Evolutionary conservation across 768 basidiomycete genomes (phyloP).

Genomic region (Podaxis sp.): DNA sequence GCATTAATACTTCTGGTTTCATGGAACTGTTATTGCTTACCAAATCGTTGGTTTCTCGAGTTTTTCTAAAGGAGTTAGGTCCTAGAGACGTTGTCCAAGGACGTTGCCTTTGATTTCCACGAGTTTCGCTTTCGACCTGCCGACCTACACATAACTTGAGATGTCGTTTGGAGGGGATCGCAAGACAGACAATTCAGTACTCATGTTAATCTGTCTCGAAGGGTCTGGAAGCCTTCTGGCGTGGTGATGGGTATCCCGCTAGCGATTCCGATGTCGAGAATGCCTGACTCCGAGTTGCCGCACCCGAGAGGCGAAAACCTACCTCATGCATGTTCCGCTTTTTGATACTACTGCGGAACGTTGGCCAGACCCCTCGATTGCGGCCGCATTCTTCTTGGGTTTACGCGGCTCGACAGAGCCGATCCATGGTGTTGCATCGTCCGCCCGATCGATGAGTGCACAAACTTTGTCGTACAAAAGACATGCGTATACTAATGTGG

Average conservation of each 20-base stretch:
- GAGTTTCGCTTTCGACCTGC: neutral
- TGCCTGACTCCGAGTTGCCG: neutral
- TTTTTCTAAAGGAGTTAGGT: neutral
- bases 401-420: neutral
- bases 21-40: constrained; percentile 5
- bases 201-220: neutral
- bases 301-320: neutral
- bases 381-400: neutral
- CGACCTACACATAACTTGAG: neutral
- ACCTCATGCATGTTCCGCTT: neutral
- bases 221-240: neutral
- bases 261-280: neutral
- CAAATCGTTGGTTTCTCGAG: neutral
- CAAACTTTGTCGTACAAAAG: neutral
- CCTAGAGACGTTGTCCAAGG: neutral
- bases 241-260: neutral
- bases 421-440: neutral
- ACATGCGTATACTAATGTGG: neutral
- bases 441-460: neutral
- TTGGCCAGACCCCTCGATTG: neutral
- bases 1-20: neutral
- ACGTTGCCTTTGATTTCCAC: neutral
- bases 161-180: neutral
- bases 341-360: neutral
- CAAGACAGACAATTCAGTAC: neutral